Base-by-base conservation (phyloP, 257 asterid species). In the Schizonepeta tenuifolia region DNA sequence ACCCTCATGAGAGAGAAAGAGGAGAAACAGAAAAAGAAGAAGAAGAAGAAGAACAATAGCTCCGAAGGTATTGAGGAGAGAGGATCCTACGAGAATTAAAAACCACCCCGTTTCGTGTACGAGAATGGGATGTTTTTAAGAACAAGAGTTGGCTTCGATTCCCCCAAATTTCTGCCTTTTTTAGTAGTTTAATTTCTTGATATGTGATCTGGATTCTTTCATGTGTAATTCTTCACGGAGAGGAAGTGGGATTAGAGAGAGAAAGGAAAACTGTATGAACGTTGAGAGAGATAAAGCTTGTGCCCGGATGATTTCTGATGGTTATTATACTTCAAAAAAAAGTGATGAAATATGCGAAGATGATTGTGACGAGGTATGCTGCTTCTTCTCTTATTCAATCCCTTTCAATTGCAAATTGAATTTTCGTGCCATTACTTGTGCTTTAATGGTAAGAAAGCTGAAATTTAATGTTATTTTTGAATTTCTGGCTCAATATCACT, bases 321-420 rank as follows among this genome's bases (percentile, higher is more conserved):
- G 77, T 69, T 83, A 86, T 79, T 82, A 75, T 72, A 69, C 78
- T 64, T 85, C 86, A 9, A 92, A 85, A 76, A 92, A 85, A 81
- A 81, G 83, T n/a, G 93, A 85, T 69, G 93, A 86, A 74, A 43
- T 85, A 7, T 86, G 80, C 69, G 83, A 75, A 78, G 86, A 80
- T 62, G 83, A 84, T 77, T 88, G 96, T 44, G 85, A 76, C 15
- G 84, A 82, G 96, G 96, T 89, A 78, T 56, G 69, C 73, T 59
- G 12, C 50, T 71, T 6, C 26, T 18, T 63, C 56, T 67, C 36
- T 56, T 54, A 38, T 47, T 26, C 33, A 22, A 65, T 44, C 74
- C 40, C 55, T 51, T 60, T 7, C 24, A 36, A 55, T 81, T 38
- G 70, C 59, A 5, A 14, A 50, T 41, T 59, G 7, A 28, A 17